Base-by-base conservation (phyloP, 805 yeast species). In the Kregervanrija pseudodelftensis region DNA sequence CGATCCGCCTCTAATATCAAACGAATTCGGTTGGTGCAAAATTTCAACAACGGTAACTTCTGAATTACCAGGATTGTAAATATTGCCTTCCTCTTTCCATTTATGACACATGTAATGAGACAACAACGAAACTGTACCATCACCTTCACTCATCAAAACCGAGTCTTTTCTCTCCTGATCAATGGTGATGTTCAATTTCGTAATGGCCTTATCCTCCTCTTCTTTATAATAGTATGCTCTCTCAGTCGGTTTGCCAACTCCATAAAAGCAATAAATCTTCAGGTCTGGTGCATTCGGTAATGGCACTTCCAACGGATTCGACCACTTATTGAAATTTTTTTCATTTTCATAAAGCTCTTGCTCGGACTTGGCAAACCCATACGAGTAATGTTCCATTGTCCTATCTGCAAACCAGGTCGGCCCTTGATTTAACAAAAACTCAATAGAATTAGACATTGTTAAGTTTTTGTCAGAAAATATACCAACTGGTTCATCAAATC, bases 221-320 rank as follows among this genome's bases (percentile, higher is more conserved):
- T 85, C 88, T 44, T 77, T 79, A 64, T 93, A 93, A 32, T 80
- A 77, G 65, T 93, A 93, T 0, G 95, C 90, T 38, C 99, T 74
- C 63, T 93, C 99, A 0, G 99, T 91, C 16, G 95, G 95, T 52
- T 89, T 91, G 8, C 96, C 95, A n/a, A 89, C 88, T 5, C 99
- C 99, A 57, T 93, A 93, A 57, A 93, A 82, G 58, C 96, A 87
- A 64, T 70, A 93, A 9, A 89, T 70, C 52, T 86, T 85, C 83
- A 93, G 69, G 59, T 87, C 87, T 3, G 98, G 98, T 0, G 99
- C 99, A 57, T 85, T 72, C 1, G 99, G 99, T 37, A 93, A 73
- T 3, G 91, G 78, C 0, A 81, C 96, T 61, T 93, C 98, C 40
- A 93, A 68, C 3, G 99, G 99, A 58, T 93, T 93, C n/a, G 80